phyloP scores from a whole-genome alignment of 2,329 filamentous ascomycete species.

The Fusarium sp. region DNA sequence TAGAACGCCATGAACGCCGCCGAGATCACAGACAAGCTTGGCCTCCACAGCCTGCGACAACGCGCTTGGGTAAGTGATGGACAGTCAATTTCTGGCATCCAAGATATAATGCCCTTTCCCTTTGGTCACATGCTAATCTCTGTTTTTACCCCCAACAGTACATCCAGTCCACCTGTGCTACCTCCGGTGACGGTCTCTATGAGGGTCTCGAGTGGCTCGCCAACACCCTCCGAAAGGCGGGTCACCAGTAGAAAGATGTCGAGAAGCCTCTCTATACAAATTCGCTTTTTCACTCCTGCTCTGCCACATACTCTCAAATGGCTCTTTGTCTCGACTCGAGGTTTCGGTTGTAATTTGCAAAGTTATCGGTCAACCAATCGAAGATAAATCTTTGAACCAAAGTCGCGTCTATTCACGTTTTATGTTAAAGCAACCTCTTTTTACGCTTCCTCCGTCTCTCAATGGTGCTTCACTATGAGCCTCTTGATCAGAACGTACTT shows the following conservation, averaged over 20 bases:
- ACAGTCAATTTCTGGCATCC: slow-evolving; percentile 8
- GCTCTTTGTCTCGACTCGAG: slow-evolving; percentile 56
- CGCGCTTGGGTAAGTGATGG: slow-evolving; percentile 91
- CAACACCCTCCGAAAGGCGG: slow-evolving; percentile 82
- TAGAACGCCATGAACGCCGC: slow-evolving; percentile 99
- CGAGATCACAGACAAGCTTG: slow-evolving; percentile 99
- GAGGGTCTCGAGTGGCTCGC: slow-evolving; percentile 97
- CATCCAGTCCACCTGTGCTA: slow-evolving; percentile 99
- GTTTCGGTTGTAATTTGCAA: slow-evolving; percentile 70
- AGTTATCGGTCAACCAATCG: slow-evolving; percentile 66
- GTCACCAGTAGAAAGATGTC: slow-evolving; percentile 66
- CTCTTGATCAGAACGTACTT: slow-evolving; percentile 41
- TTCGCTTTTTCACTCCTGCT: slow-evolving; percentile 51
- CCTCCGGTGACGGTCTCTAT: slow-evolving; percentile 98
- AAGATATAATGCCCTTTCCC: background rate
- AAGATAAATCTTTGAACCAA: slow-evolving; percentile 59
- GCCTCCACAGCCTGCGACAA: slow-evolving; percentile 98
- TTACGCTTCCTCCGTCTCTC: slow-evolving; percentile 39
- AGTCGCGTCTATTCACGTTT: slow-evolving; percentile 46
- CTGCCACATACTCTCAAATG: slow-evolving; percentile 56
- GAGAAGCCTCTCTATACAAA: slow-evolving; percentile 50
- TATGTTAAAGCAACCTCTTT: slow-evolving; percentile 43
- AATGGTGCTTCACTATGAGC: slow-evolving; percentile 48
- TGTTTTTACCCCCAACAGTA: slow-evolving; percentile 68
- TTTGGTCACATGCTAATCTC: slow-evolving; percentile 36